Evolutionary conservation across 2,329 filamentous ascomycete species (phyloP), one percentile per base, ranked within the genome.

Genomic region (Pyrenochaeta sp.): DNA sequence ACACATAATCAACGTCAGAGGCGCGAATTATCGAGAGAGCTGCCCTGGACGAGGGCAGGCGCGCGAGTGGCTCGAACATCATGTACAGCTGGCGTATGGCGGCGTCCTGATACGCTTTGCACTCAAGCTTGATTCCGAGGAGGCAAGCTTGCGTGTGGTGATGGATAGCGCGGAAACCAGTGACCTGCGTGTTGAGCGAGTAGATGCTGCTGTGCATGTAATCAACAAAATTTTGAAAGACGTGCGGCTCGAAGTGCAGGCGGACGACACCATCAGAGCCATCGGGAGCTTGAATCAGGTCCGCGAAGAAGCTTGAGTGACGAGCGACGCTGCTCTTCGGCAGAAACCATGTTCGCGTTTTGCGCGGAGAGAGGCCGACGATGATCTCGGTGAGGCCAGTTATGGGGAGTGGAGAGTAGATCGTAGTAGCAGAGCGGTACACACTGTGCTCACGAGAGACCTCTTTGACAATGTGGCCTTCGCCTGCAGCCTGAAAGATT

Each of bases 141-240:
- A 54, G 8, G 20, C 41, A 57, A 4, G 54, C 49, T 0, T 28
- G 17, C 0, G 42, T 14, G 39, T 57, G 21, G 6, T 44, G 15
- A 2, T 19, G 36, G 7, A 58, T 28, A 15, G 44, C 21, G 23
- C 43, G 38, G 44, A 52, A 57, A 19, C 29, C 35, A 4, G 38
- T 8, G 11, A 49, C 26, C 7, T 29, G n/a, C 1, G 17, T 41
- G 43, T 57, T 55, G 26, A 48, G 21, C 8, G 36, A 48, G 49
- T 61, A 61, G 24, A 61, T 58, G 42, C 29, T 55, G 23, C 45
- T 52, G 27, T 48, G 28, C 19, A 51, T 38, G 30, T 51, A 63
- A 17, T 51, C 44, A 17, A 56, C 31, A 37, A 55, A 58, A 41
- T 58, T 51, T 7, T 53, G 39, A 23, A 60, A 60, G 24, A 36